These are phyloP conservation scores for Solanum clarkiae DNA, from an alignment of 257 asterid species.

Conservation along the genomic window DNA sequence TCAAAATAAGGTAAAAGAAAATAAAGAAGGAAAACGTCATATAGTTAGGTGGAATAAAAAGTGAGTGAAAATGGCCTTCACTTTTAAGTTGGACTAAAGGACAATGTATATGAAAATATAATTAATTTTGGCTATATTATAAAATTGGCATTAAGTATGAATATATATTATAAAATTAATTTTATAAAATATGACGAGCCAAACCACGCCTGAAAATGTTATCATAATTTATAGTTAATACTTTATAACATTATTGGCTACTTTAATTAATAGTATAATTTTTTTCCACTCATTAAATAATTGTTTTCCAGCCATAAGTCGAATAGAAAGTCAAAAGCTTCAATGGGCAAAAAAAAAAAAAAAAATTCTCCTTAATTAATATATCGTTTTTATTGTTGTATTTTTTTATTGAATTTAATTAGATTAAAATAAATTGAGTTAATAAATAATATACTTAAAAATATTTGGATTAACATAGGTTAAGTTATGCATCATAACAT, in stretches of 20 bases:
- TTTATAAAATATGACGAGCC: background rate
- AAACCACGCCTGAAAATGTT: background rate
- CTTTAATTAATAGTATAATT: background rate
- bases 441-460: too few species aligned
- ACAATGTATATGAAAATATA: background rate
- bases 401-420: background rate
- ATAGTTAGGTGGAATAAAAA: background rate
- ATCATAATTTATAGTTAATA: background rate
- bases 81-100: background rate
- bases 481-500: too few species aligned
- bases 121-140: background rate
- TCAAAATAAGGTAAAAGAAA: background rate
- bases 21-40: background rate
- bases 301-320: background rate
- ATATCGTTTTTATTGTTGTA: too few species aligned
- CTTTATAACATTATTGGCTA: background rate
- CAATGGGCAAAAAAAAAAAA: background rate
- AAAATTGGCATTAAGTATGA: background rate
- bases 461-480: too few species aligned
- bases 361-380: background rate
- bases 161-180: background rate
- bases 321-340: background rate
- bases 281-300: background rate
- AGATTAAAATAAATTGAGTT: too few species aligned
- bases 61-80: background rate